Evolutionary conservation across 1,284 basidiomycete species (phyloP).

Genomic region (Ustilago xerochloae): DNA sequence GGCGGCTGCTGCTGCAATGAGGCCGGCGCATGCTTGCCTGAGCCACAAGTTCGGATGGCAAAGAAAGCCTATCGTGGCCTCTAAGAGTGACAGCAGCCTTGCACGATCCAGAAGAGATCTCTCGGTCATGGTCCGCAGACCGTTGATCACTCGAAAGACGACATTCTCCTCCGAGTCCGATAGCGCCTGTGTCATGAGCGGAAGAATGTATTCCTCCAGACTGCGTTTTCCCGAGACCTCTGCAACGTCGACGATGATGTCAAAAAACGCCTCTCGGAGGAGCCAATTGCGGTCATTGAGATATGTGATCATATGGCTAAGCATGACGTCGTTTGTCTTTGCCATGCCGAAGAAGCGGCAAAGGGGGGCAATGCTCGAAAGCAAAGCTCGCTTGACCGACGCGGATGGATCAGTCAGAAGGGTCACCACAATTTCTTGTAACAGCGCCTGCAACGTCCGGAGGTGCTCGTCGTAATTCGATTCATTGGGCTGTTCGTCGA

Average conservation of each 20-base stretch:
- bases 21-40: conserved; percentile 88
- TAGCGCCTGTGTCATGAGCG: conserved; percentile 87
- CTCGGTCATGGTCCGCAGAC: conserved; percentile 86
- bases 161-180: conserved; percentile 93
- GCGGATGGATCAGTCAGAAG: conserved; percentile 73
- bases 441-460: conserved; percentile 83
- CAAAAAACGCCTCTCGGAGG: conserved; percentile 89
- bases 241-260: conserved; percentile 92
- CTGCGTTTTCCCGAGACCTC: conserved; percentile 62
- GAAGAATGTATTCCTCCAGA: conserved; percentile 81
- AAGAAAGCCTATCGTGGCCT: conserved; percentile 84
- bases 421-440: conserved; percentile 87
- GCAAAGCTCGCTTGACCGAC: conserved; percentile 73
- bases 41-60: conserved; percentile 99
- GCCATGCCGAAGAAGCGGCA: conserved; percentile 93
- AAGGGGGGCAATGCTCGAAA: conserved; percentile 82
- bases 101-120: conserved; percentile 87
- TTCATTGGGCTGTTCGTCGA: conserved; percentile 49
- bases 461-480: conserved; percentile 69
- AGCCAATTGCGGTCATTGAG: conserved; percentile 93
- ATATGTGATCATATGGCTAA: conserved; percentile 98
- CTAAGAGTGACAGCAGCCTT: conserved; percentile 94
- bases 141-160: conserved; percentile 84
- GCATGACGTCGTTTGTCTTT: conserved; percentile 90
- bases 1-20: conserved; percentile 82